Conservation (phyloP, 2,329 filamentous ascomycete species). For the Trichoderma sp. region DNA sequence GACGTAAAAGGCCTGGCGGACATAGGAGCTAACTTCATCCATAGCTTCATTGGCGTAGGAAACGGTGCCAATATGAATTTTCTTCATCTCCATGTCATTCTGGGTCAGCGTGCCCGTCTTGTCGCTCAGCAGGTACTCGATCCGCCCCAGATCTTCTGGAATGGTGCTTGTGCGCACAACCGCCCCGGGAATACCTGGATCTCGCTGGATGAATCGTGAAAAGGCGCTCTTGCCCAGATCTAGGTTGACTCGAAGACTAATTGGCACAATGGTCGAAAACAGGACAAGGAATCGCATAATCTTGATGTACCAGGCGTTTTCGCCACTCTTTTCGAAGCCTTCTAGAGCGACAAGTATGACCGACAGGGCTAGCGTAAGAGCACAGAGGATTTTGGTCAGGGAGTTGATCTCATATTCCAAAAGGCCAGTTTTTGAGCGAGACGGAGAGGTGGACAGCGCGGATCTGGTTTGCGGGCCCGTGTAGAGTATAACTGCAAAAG, state of each 20-base stretch:
- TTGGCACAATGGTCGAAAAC: conserved; percentile 98
- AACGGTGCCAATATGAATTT: conserved; percentile 96
- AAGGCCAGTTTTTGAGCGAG: conserved; percentile 88
- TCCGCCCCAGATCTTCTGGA: conserved; percentile 89
- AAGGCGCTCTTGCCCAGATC: conserved; percentile 97
- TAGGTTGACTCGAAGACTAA: conserved; percentile 91
- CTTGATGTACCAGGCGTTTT: conserved; percentile 84
- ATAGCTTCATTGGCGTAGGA: conserved; percentile 98
- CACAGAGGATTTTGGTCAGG: conserved; percentile 91
- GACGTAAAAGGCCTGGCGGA: conserved; percentile 75
- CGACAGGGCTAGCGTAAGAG: conserved; percentile 80
- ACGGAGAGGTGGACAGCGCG: conserved; percentile 85
- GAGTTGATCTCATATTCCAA: conserved; percentile 97
- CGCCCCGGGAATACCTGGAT: conserved; percentile 84
- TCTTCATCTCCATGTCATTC: conserved; percentile 98
- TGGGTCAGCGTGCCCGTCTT: conserved; percentile 98
- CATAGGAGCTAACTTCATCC: conserved; percentile 88
- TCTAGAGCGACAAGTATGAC: conserved; percentile 84
- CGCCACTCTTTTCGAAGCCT: conserved; percentile 67
- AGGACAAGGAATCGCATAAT: conserved; percentile 97
- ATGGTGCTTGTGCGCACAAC: conserved; percentile 97
- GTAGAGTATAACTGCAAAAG: conserved; percentile 87
- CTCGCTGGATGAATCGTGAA: conserved; percentile 90
- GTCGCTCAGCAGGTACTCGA: conserved; percentile 94
- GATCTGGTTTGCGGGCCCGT: conserved; percentile 93